Evolutionary conservation across 306 rosid genomes (phyloP).

Genomic region (Rosa persica): DNA sequence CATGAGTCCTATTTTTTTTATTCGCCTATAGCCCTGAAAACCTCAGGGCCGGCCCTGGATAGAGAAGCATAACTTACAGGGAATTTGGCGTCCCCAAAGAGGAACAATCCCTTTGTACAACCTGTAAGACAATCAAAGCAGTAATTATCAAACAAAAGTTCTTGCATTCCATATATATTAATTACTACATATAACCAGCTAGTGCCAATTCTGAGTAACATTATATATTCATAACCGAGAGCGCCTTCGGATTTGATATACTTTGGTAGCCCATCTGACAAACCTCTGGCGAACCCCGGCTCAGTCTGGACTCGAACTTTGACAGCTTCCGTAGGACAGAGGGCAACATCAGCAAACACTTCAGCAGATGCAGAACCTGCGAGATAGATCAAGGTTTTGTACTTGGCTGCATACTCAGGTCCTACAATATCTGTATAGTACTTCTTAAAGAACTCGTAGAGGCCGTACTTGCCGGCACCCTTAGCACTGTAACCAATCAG

Average conservation of each 20-base stretch:
- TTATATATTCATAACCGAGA: slow-evolving; percentile 39
- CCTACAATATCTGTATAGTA: too few relatives aligned
- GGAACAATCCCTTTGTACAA: slow-evolving; percentile 75
- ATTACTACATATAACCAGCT: background rate
- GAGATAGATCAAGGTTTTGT: too few relatives aligned
- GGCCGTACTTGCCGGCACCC: slow-evolving; percentile 73
- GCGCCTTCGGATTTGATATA: slow-evolving; percentile 61
- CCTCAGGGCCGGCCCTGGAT: too few relatives aligned
- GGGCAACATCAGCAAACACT: too few relatives aligned
- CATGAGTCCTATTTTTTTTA: too few relatives aligned
- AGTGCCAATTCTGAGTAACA: background rate
- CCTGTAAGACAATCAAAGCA: slow-evolving; percentile 39
- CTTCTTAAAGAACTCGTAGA: slow-evolving; percentile 63
- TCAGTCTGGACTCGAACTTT: too few relatives aligned
- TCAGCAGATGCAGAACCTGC: too few relatives aligned
- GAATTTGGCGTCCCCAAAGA: slow-evolving; percentile 94
- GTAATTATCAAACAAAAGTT: background rate
- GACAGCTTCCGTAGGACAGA: too few relatives aligned
- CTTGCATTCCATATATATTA: background rate
- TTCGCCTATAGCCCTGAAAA: too few relatives aligned
- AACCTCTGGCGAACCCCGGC: slow-evolving; percentile 55
- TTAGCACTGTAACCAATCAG: slow-evolving; percentile 78
- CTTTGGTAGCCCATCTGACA: slow-evolving; percentile 75
- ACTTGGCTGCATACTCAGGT: too few relatives aligned
- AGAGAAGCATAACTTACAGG: slow-evolving; percentile 54